Conservation (phyloP, 257 asterid genomes). For the Lycium ferocissimum region DNA sequence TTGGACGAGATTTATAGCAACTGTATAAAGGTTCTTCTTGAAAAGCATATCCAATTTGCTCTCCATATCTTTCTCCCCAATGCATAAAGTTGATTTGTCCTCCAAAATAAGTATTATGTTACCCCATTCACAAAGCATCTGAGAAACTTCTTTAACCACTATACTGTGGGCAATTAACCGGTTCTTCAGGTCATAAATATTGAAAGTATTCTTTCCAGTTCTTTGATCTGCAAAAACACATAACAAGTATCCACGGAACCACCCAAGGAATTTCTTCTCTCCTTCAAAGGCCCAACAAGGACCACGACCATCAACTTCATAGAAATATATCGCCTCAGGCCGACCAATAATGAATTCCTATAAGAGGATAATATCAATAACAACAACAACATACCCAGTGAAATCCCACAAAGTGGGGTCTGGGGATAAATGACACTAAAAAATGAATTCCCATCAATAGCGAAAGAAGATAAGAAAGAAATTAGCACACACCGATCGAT, state of each 20-base stretch:
- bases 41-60: constrained; percentile 97
- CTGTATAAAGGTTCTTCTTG: constrained; percentile 91
- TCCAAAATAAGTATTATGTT: constrained; percentile 80
- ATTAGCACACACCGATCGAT: constrained; percentile 65
- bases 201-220: constrained; percentile 74
- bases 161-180: constrained; percentile 85
- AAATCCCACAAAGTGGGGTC: too few species aligned
- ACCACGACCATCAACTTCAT: constrained; percentile 97
- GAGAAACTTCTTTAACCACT: constrained; percentile 77
- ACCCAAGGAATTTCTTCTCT: constrained; percentile 83
- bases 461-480: not conserved
- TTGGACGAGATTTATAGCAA: constrained; percentile 92
- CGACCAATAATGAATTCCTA: constrained; percentile 96
- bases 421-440: not conserved
- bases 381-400: too few species aligned
- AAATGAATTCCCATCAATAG: not conserved
- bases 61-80: constrained; percentile 98
- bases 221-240: constrained; percentile 87
- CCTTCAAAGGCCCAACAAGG: constrained; percentile 99
- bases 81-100: constrained; percentile 77
- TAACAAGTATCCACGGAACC: constrained; percentile 94
- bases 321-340: constrained; percentile 91
- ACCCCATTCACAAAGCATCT: constrained; percentile 99
- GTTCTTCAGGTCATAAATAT: constrained; percentile 89
- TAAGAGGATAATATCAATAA: constrained; percentile 28